phyloP scores from a whole-genome alignment of 2,329 filamentous ascomycete species.

The Dactylonectria macrodidyma region DNA sequence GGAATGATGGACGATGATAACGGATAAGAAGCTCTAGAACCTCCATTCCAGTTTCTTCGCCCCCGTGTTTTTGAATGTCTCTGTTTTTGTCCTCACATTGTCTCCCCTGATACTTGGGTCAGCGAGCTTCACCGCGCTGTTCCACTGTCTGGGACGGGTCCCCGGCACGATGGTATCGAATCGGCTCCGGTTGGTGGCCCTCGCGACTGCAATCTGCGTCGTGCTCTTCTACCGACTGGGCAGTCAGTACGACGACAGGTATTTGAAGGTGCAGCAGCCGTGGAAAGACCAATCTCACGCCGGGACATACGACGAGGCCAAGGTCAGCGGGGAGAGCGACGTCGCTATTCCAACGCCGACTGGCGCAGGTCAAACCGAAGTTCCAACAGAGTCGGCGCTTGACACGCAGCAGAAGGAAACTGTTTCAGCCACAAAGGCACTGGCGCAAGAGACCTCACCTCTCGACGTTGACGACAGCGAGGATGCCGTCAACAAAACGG shows the following conservation, averaged over 20 bases:
- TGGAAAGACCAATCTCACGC: neutral
- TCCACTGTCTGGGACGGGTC: neutral
- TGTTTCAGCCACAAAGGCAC: too few relatives aligned
- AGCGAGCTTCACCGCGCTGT: neutral
- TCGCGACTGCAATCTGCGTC: neutral
- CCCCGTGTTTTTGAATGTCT: neutral
- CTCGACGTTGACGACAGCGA: neutral
- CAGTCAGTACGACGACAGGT: neutral
- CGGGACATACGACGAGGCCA: neutral
- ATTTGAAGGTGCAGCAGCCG: neutral
- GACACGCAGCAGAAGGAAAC: neutral
- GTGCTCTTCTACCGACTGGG: neutral
- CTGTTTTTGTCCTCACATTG: neutral
- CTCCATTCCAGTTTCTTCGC: neutral
- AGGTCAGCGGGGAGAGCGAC: neutral
- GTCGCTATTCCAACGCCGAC: neutral
- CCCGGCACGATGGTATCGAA: neutral
- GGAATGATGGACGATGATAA: neutral
- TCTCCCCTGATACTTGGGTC: neutral
- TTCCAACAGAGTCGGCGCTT: neutral
- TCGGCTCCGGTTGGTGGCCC: conserved; percentile 1
- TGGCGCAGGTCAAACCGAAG: neutral
- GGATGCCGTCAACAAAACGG: neutral
- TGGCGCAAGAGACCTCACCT: neutral
- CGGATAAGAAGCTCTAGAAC: neutral